Conservation (phyloP, 441 rosid genomes). For the Metrosideros polymorpha region DNA sequence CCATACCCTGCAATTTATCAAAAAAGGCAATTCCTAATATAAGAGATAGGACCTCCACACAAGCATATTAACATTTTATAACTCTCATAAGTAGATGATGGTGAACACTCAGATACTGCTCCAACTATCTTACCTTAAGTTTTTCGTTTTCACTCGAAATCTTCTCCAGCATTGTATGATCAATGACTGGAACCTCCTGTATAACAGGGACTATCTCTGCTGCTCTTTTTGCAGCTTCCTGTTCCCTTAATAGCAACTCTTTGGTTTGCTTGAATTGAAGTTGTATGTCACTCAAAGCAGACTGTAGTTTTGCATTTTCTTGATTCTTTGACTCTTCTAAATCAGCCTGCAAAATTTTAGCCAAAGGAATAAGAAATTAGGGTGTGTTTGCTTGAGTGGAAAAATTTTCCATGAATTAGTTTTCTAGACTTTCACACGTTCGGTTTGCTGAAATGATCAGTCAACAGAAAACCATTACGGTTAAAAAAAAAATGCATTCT, state of each 20-base stretch:
- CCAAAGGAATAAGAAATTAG: neutral
- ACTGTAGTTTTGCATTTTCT: slow-evolving; percentile 6
- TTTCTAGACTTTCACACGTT: too few species aligned
- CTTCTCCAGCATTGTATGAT: slow-evolving; percentile 3
- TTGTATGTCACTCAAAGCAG: slow-evolving; percentile 4
- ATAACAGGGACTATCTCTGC: slow-evolving; percentile 51
- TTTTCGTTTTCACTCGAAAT: slow-evolving; percentile 6
- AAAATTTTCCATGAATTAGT: too few species aligned
- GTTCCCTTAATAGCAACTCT: slow-evolving; percentile 5
- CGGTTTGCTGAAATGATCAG: too few species aligned
- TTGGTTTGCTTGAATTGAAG: slow-evolving; percentile 7
- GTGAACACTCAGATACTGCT: neutral
- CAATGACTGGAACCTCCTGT: slow-evolving; percentile 73
- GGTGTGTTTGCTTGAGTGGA: too few species aligned
- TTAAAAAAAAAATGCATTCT: too few species aligned
- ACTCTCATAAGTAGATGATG: neutral
- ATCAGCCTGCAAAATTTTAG: slow-evolving; percentile 5
- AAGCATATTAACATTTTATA: neutral
- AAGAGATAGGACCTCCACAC: neutral
- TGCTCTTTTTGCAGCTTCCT: slow-evolving; percentile 21
- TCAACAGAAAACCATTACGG: too few species aligned
- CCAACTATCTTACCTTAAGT: slow-evolving; percentile 7
- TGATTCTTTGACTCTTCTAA: slow-evolving; percentile 11
- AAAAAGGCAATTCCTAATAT: neutral
- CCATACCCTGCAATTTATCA: slow-evolving; percentile 38